Evolutionary conservation across 1,139 yeast species (phyloP), one percentile per base, ranked within the genome.

Genomic region (Kurtzmaniella quercitrusa): DNA sequence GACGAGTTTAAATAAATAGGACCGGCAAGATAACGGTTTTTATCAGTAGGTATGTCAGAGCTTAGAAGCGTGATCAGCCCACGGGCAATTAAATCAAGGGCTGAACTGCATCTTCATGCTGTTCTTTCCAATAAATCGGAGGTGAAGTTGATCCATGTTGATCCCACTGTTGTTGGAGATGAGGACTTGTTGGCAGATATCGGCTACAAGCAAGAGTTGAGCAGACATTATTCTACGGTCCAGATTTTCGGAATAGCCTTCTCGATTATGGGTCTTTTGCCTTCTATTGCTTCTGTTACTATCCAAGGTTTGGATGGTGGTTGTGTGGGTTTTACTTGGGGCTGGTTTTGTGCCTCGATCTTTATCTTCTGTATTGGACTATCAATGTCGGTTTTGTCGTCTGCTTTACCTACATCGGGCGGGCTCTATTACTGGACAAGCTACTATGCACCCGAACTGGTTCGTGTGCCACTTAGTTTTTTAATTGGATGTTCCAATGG

Each of bases 321-420:
- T 9, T 60, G 71, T 9, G 59, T 65, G 24, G 60, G 84, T 4
- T 69, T 80, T 19, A 76, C 81, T 16, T 84, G 89, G 88, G 87
- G 89, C 43, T 85, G 89, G 88, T 70, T 82, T 45, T 66, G 75
- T 42, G 76, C 82, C 37, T 77, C 79, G n/a, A 49, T 73, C 42
- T 82, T 82, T 50, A 77, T 84, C 47, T 59, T 81, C 42, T 63
- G 73, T 47, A 75, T 80, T 45, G 89, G 88, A 11, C 51, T 73
- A 44, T 73, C 84, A n/a, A 81, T 83, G 69, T 77, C 86, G 14
- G 82, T 82, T 50, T 63, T 82, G 43, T 84, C 85, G 1, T 76
- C 83, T 25, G 75, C 86, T n/a, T 77, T 81, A 57, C 90, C 90
- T 42, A 82, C 90, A 3, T 73, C 83, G 18, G 89, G 90, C 46